phyloP scores from a whole-genome alignment of 2,329 filamentous ascomycete genomes.

The Hirsutella thompsonii region DNA sequence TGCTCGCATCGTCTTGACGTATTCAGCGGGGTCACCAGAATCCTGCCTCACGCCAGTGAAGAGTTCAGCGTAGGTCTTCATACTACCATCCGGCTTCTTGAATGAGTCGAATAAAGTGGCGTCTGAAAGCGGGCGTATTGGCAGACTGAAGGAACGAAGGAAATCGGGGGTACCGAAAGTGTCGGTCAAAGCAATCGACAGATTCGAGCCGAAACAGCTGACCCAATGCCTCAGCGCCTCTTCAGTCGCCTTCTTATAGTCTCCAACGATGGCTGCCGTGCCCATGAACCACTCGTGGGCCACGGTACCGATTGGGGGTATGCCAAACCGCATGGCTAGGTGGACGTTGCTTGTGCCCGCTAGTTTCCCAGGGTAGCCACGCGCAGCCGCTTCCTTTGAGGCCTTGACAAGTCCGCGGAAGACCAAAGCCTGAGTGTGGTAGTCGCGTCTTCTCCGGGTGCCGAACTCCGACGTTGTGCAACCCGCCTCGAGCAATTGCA shows the following conservation, averaged over 20 bases:
- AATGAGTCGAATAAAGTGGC: constrained; percentile 28
- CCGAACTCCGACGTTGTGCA: constrained; percentile 93
- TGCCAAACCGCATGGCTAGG: constrained; percentile 82
- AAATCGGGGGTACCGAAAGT: constrained; percentile 92
- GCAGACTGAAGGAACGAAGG: constrained; percentile 67
- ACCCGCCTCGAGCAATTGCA: constrained; percentile 62
- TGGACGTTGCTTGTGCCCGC: constrained; percentile 94
- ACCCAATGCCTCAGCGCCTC: constrained; percentile 80
- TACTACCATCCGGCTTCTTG: constrained; percentile 22
- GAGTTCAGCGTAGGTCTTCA: constrained; percentile 62
- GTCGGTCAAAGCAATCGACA: constrained; percentile 85
- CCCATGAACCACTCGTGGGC: constrained; percentile 99
- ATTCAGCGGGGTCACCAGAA: constrained; percentile 72
- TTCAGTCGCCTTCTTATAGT: constrained; percentile 79
- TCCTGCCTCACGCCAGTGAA: constrained; percentile 83
- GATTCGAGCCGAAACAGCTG: constrained; percentile 72
- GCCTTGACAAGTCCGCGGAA: constrained; percentile 76
- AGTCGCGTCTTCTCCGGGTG: constrained; percentile 76
- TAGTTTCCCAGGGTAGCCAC: constrained; percentile 58
- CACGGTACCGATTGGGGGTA: constrained; percentile 73
- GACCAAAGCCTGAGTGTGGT: constrained; percentile 87
- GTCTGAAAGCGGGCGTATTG: constrained; percentile 33
- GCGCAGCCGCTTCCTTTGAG: constrained; percentile 53
- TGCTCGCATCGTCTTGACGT: constrained; percentile 62
- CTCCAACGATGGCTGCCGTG: constrained; percentile 76